Evolutionary conservation across 345 rosid genomes (phyloP).

Genomic region (Dipteronia dyeriana): DNA sequence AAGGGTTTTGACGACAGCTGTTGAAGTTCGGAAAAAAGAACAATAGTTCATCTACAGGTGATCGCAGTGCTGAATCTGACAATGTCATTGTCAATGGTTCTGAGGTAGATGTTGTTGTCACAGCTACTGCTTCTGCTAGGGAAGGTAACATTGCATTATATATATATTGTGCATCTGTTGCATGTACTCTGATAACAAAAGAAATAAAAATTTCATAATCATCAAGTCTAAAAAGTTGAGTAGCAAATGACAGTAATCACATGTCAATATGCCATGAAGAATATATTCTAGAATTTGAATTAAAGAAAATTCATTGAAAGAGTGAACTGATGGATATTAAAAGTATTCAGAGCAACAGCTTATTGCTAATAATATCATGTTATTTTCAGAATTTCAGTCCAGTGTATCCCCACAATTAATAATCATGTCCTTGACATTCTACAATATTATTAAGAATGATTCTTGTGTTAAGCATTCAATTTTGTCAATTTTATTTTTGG

Average conservation of each 20-base stretch:
- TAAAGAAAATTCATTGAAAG: too few species aligned
- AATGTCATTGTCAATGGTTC: too few species aligned
- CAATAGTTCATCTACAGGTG: too few species aligned
- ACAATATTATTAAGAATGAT: background rate
- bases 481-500: background rate
- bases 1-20: too few species aligned
- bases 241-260: background rate
- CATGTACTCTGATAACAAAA: slow-evolving; percentile 4
- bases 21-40: too few species aligned
- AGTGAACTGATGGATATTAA: background rate
- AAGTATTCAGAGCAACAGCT: background rate
- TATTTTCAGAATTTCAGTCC: background rate
- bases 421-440: background rate
- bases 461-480: background rate
- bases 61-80: too few species aligned
- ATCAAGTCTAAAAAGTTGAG: background rate
- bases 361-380: background rate
- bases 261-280: background rate
- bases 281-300: background rate
- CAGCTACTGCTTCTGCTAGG: too few species aligned
- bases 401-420: background rate
- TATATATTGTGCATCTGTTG: slow-evolving; percentile 14
- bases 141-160: too few species aligned
- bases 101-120: too few species aligned
- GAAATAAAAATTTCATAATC: background rate